These are phyloP conservation scores for Neoascochyta sp. DNA, from an alignment of 2,329 filamentous ascomycete genomes.

Conservation along the genomic window DNA sequence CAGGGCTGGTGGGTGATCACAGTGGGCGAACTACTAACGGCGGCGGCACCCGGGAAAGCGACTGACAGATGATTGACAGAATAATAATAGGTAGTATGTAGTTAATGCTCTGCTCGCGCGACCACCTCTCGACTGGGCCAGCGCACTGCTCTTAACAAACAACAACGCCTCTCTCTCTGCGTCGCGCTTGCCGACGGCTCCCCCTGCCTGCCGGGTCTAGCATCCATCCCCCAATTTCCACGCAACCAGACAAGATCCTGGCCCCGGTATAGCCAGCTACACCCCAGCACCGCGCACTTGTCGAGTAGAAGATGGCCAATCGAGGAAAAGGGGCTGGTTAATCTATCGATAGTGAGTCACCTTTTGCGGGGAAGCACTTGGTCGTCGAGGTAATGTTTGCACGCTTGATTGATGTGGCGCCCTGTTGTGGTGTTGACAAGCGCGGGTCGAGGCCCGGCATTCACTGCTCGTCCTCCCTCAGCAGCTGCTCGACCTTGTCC, in stretches of 20 bases:
- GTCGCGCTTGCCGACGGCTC: too few species aligned
- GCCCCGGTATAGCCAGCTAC: conserved; percentile 1
- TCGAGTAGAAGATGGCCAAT: conserved; percentile 15
- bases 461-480: conserved; percentile 40
- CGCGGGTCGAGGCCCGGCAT: too few species aligned
- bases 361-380: conserved; percentile 12
- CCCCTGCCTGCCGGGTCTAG: too few species aligned
- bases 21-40: too few species aligned
- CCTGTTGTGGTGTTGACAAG: conserved; percentile 9
- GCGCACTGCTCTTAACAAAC: too few species aligned
- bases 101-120: too few species aligned
- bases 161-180: too few species aligned
- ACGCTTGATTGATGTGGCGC: conserved; percentile 3
- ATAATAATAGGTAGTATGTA: too few species aligned
- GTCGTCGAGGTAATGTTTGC: conserved; percentile 9
- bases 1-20: conserved; percentile 1
- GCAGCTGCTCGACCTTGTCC: conserved; percentile 52
- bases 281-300: conserved; percentile 7
- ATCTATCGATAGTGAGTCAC: conserved; percentile 14
- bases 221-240: conserved; percentile 2
- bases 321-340: conserved; percentile 14
- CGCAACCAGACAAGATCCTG: not conserved
- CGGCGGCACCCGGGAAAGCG: too few species aligned
- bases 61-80: too few species aligned
- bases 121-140: too few species aligned